A percentile compares a stretch with the other conserved stretches of the same genome.
Conservation (phyloP, 1,139 yeast genomes). For the Spencermartinsiella ligniputridi region DNA sequence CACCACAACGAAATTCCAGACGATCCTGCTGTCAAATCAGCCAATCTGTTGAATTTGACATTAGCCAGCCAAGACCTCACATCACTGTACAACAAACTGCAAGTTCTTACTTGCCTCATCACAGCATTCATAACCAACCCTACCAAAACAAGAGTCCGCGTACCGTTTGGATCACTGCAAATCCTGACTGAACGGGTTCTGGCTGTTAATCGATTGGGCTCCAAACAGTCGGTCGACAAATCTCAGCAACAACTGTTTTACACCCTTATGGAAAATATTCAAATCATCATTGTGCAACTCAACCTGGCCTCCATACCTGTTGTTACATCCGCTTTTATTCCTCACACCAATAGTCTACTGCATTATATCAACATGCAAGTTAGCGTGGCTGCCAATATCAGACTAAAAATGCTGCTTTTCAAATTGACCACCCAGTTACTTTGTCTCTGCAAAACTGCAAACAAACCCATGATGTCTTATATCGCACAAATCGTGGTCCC, state of each 20-base stretch:
- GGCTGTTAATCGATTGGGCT: slow-evolving; percentile 18
- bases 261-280: slow-evolving; percentile 20
- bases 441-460: background rate
- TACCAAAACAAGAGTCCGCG: slow-evolving; percentile 25
- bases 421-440: background rate
- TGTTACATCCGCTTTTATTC: slow-evolving; percentile 22
- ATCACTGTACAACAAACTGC: slow-evolving; percentile 13
- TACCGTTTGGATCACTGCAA: slow-evolving; percentile 29
- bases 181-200: slow-evolving; percentile 26
- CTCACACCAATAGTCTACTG: slow-evolving; percentile 24
- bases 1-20: slow-evolving; percentile 22
- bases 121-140: slow-evolving; percentile 23
- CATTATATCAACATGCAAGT: slow-evolving; percentile 22
- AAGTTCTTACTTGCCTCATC: slow-evolving; percentile 23
- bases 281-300: slow-evolving; percentile 18
- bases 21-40: background rate
- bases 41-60: background rate
- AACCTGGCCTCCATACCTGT: slow-evolving; percentile 15
- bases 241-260: slow-evolving; percentile 18
- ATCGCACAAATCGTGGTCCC: background rate
- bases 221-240: slow-evolving; percentile 19
- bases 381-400: slow-evolving; percentile 2
- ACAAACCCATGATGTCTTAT: background rate
- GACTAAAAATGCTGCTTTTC: slow-evolving; percentile 10
- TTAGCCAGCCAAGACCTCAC: background rate